phyloP scores from a whole-genome alignment of 495 filamentous ascomycete genomes.

The Aspergillus panamensis region DNA sequence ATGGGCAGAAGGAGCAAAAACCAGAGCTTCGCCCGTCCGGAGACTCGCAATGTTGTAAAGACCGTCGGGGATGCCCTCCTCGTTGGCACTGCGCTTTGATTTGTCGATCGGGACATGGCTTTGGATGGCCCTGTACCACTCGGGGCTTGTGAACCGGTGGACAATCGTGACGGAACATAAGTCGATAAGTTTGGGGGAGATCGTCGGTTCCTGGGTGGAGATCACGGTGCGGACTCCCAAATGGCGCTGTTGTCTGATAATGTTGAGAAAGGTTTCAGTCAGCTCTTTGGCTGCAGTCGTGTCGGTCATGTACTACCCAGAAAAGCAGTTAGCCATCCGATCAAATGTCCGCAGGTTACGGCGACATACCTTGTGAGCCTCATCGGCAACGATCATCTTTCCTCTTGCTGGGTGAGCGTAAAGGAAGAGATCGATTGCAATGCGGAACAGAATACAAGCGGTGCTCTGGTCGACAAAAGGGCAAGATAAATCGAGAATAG shows the following conservation, averaged over 20 bases:
- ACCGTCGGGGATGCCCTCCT: conserved; percentile 22
- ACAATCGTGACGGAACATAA: conserved; percentile 72
- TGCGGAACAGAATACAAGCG: conserved; percentile 68
- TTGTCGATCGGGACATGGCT: conserved; percentile 49
- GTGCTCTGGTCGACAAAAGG: conserved; percentile 62
- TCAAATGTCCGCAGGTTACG: neutral
- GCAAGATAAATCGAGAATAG: conserved; percentile 70
- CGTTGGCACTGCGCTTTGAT: conserved; percentile 11
- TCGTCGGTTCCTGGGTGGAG: conserved; percentile 76
- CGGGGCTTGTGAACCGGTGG: conserved; percentile 69
- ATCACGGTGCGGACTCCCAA: conserved; percentile 62
- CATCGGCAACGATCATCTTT: conserved; percentile 54
- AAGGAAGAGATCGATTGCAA: conserved; percentile 59
- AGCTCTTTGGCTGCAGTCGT: conserved; percentile 45
- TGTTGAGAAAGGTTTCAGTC: conserved; percentile 60
- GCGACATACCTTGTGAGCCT: conserved; percentile 53
- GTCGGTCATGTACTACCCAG: conserved; percentile 45
- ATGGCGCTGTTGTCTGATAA: conserved; percentile 73
- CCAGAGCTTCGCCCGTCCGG: conserved; percentile 58
- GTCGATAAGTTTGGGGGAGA: conserved; percentile 64
- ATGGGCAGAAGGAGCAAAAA: conserved; percentile 62
- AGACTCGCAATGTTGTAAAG: conserved; percentile 58
- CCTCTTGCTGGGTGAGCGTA: conserved; percentile 41
- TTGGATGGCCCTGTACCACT: conserved; percentile 56
- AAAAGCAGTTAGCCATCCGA: neutral